phyloP scores from a whole-genome alignment of 1,284 basidiomycete species.

The Cystobasidium pallidum region DNA sequence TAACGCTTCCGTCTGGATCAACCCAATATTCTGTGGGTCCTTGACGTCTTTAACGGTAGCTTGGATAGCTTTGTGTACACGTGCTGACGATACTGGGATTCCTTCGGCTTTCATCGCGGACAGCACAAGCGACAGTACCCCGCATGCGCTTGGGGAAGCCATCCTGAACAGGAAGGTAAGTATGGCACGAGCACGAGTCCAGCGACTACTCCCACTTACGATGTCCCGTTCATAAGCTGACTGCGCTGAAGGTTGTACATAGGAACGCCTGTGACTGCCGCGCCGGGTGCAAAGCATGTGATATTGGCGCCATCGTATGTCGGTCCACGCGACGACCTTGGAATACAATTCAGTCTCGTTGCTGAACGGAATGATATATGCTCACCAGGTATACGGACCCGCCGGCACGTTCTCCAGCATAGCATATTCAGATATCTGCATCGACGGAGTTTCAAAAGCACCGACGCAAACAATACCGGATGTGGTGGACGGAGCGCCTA shows the following conservation, averaged over 20 bases:
- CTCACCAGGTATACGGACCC: slow-evolving; percentile 55
- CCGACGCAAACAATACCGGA: slow-evolving; percentile 55
- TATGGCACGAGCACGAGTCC: neutral
- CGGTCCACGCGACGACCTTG: slow-evolving; percentile 55
- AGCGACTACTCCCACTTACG: slow-evolving; percentile 28
- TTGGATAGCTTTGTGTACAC: slow-evolving; percentile 55
- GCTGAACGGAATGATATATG: neutral
- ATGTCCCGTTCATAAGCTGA: slow-evolving; percentile 57
- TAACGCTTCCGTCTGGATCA: slow-evolving; percentile 55
- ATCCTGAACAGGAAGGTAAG: slow-evolving; percentile 46
- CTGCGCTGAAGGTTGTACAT: slow-evolving; percentile 55
- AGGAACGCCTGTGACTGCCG: slow-evolving; percentile 56
- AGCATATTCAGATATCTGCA: slow-evolving; percentile 57
- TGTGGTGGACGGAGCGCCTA: slow-evolving; percentile 56
- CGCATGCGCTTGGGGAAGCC: slow-evolving; percentile 56
- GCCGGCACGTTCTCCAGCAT: slow-evolving; percentile 55
- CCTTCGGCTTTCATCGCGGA: slow-evolving; percentile 55
- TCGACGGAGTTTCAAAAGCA: slow-evolving; percentile 55
- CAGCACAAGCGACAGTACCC: slow-evolving; percentile 55
- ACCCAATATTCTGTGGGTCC: slow-evolving; percentile 55
- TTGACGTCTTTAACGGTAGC: slow-evolving; percentile 55
- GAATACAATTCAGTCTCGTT: neutral
- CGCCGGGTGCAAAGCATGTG: slow-evolving; percentile 56
- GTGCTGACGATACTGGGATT: slow-evolving; percentile 54
- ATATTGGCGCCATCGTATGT: slow-evolving; percentile 55